Conservation (phyloP, 495 filamentous ascomycete species). For the Polyplosphaeria fusca region DNA sequence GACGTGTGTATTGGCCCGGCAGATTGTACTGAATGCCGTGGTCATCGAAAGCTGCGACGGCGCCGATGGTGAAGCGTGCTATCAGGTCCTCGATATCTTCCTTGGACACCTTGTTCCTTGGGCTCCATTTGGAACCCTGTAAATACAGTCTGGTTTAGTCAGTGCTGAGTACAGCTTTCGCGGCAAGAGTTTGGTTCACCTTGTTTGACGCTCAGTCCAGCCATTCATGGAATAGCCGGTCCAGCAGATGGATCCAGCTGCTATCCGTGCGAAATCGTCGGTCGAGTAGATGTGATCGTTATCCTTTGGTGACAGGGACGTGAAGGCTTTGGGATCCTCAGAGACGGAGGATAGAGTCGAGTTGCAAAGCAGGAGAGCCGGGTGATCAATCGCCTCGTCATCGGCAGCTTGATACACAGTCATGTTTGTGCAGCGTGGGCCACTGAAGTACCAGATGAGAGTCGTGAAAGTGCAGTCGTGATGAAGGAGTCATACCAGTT, state of each 20-base stretch:
- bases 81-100: conserved; percentile 21
- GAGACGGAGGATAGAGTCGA: conserved; percentile 13
- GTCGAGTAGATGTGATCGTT: conserved; percentile 19
- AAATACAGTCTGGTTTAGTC: conserved; percentile 21
- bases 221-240: conserved; percentile 19
- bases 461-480: too few species aligned
- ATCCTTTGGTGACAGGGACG: conserved; percentile 11
- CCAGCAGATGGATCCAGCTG: conserved; percentile 28
- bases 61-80: conserved; percentile 25
- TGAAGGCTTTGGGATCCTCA: conserved; percentile 12
- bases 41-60: conserved; percentile 31
- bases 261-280: conserved; percentile 30
- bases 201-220: conserved; percentile 4
- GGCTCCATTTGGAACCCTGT: conserved; percentile 21
- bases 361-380: conserved; percentile 25
- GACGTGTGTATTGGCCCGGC: conserved; percentile 11
- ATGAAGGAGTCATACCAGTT: too few species aligned
- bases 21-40: conserved; percentile 21
- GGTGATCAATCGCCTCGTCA: conserved; percentile 1
- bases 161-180: too few species aligned
- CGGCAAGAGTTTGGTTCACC: too few species aligned
- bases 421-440: conserved; percentile 31
- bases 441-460: too few species aligned
- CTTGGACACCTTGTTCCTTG: conserved; percentile 6
- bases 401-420: conserved; percentile 27